These are phyloP conservation scores for Tulasnella sp. DNA, from an alignment of 768 basidiomycete species.

Conservation along the genomic window DNA sequence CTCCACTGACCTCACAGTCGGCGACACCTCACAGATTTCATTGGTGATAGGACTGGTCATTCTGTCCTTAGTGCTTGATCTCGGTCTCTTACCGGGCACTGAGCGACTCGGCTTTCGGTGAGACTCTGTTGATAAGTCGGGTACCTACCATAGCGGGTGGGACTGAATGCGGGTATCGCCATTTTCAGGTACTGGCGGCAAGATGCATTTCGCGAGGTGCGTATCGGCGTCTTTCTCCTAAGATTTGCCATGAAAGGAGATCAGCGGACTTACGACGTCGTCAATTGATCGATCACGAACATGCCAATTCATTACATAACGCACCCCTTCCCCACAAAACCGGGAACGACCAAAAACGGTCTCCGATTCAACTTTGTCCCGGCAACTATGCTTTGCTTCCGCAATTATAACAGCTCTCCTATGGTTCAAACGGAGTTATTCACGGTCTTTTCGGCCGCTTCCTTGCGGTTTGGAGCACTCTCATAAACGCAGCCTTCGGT, in stretches of 20 bases:
- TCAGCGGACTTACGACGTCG: slow-evolving; percentile 13
- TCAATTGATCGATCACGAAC: slow-evolving; percentile 21
- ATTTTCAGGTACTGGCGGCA: slow-evolving; percentile 36
- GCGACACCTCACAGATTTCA: slow-evolving; percentile 27
- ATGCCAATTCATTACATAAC: slow-evolving; percentile 4
- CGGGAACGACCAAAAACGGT: slow-evolving; percentile 4
- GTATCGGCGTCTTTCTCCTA: slow-evolving; percentile 24
- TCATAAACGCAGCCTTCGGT: slow-evolving; percentile 38
- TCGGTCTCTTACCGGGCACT: slow-evolving; percentile 34
- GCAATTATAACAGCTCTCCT: slow-evolving; percentile 12
- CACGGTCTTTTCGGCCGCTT: slow-evolving; percentile 35
- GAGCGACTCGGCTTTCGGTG: slow-evolving; percentile 27
- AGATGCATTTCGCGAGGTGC: slow-evolving; percentile 34
- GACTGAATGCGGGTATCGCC: background rate
- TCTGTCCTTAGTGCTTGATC: slow-evolving; percentile 37
- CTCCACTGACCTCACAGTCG: slow-evolving; percentile 5
- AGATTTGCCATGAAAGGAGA: slow-evolving; percentile 16
- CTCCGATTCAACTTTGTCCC: slow-evolving; percentile 24
- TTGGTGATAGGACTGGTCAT: slow-evolving; percentile 34
- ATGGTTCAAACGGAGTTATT: slow-evolving; percentile 26
- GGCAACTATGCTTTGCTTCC: slow-evolving; percentile 22
- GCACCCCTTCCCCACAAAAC: background rate
- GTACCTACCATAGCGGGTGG: slow-evolving; percentile 12
- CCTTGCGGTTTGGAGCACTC: slow-evolving; percentile 36
- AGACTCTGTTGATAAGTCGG: slow-evolving; percentile 18